Evolutionary conservation across 306 rosid species (phyloP).

Genomic region (Luffa acutangula): DNA sequence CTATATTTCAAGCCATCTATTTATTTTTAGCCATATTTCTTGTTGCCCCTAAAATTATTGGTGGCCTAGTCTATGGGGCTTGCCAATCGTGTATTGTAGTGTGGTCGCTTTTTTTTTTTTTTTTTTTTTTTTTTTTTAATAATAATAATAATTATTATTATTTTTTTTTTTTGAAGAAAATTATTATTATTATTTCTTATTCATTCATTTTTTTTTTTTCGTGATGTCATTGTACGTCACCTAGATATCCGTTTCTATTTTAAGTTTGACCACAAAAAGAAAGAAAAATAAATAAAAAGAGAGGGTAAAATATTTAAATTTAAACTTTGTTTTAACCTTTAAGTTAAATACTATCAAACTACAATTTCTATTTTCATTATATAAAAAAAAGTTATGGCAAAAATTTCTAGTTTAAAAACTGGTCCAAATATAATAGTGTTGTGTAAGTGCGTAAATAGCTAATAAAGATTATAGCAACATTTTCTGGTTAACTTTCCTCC

Average conservation of each 20-base stretch:
- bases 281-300: no score
- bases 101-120: background rate
- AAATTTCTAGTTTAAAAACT: no score
- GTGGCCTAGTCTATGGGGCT: background rate
- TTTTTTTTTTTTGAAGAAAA: no score
- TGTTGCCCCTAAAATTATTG: background rate
- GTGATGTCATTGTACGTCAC: background rate
- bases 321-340: no score
- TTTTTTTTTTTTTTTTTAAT: background rate
- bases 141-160: no score
- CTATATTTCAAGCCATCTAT: no score
- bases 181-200: background rate
- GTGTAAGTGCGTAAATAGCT: background rate
- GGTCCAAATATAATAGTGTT: background rate
- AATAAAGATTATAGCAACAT: background rate
- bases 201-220: background rate
- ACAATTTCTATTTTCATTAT: no score
- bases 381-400: no score
- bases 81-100: background rate
- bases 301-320: no score
- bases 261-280: background rate
- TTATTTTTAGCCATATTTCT: no score
- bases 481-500: background rate
- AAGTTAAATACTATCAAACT: no score
- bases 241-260: background rate